Percentiles rank a stretch among this genome's conserved stretches.
phyloP scores from a whole-genome alignment of 768 basidiomycete genomes.

The Cystofilobasidium macerans region DNA sequence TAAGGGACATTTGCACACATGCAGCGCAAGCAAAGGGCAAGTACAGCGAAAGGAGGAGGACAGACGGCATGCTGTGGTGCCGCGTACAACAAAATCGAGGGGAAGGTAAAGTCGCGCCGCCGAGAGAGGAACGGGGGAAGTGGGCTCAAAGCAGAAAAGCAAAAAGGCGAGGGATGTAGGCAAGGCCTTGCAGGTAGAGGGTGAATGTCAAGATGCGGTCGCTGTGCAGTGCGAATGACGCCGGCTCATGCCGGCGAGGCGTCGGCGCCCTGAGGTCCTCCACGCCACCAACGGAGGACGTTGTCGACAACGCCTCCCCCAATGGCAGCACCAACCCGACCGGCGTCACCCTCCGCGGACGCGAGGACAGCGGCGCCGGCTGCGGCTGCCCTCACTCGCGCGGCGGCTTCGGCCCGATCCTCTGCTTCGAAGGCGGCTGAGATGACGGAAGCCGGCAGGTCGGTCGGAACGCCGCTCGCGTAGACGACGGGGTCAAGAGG shows the following conservation, averaged over 20 bases:
- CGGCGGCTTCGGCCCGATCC: conserved; percentile 8
- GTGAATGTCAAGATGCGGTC: background rate
- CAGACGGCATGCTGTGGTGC: too few species aligned
- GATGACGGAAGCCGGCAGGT: conserved; percentile 25
- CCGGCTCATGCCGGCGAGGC: background rate
- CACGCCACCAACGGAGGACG: background rate
- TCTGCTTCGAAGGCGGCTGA: conserved; percentile 24
- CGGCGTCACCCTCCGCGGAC: background rate
- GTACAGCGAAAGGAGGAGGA: too few species aligned
- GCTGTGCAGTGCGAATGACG: too few species aligned
- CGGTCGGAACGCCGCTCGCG: conserved; percentile 23
- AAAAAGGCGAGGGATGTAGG: background rate
- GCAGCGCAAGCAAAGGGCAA: too few species aligned
- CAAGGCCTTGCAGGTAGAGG: background rate
- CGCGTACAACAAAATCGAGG: too few species aligned
- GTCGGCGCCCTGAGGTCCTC: background rate
- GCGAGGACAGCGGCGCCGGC: too few species aligned
- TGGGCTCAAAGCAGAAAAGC: too few species aligned
- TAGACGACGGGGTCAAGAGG: conserved; percentile 24
- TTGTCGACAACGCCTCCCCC: background rate
- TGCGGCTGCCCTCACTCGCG: background rate
- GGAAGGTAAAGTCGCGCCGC: too few species aligned
- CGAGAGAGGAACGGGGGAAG: too few species aligned
- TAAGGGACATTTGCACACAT: too few species aligned
- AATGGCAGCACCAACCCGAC: background rate